Conservation (phyloP, 495 filamentous ascomycete genomes). For the Penicillium roqueforti region DNA sequence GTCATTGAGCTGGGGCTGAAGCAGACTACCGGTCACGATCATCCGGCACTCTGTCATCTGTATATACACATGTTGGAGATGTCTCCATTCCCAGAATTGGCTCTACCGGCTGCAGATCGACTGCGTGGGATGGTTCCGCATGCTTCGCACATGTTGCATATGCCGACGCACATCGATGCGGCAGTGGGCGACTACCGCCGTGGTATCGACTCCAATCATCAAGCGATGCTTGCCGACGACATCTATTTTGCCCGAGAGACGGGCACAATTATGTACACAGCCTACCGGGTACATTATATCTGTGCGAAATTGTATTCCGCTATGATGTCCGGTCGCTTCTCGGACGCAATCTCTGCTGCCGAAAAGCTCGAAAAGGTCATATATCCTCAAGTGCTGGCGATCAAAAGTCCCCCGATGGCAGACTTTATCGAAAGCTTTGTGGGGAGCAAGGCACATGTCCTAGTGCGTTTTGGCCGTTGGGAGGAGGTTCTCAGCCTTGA, state of each 20-base stretch:
- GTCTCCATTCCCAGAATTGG: conserved; percentile 1
- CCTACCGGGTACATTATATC: not conserved
- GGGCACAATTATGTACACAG: not conserved
- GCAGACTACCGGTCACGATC: not conserved
- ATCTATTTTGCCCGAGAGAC: not conserved
- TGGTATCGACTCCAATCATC: not conserved
- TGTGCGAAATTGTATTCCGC: conserved; percentile 4
- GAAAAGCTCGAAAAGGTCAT: not conserved
- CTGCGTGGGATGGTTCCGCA: not conserved
- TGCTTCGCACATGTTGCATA: not conserved
- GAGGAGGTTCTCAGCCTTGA: not conserved
- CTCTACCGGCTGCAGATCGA: conserved; percentile 1
- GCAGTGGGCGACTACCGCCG: not conserved
- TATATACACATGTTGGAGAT: conserved; percentile 1
- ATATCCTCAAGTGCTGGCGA: not conserved
- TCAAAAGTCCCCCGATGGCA: not conserved
- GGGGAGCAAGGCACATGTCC: not conserved
- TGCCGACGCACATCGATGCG: conserved; percentile 1
- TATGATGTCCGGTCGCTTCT: not conserved
- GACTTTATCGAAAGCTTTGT: conserved; percentile 1
- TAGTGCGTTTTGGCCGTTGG: conserved; percentile 3
- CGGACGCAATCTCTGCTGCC: not conserved
- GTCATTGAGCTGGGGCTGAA: not conserved
- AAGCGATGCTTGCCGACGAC: not conserved
- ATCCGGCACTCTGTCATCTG: not conserved